Evolutionary conservation across 208 protist species (phyloP).

Genomic region (Leptomonas pyrrhocoris): DNA sequence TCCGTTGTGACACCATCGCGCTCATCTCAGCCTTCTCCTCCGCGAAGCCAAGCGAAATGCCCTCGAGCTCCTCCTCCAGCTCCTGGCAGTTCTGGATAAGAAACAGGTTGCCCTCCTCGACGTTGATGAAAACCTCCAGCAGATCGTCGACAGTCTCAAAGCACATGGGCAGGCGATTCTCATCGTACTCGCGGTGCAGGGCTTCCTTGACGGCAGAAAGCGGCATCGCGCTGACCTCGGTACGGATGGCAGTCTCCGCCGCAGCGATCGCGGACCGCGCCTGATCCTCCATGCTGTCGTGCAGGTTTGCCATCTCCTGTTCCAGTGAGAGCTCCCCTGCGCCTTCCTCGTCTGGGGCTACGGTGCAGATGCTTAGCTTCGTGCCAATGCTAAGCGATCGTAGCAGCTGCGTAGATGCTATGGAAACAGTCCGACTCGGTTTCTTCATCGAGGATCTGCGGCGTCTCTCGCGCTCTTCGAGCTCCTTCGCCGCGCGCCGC

Average conservation of each 20-base stretch:
- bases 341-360: constrained; percentile 22
- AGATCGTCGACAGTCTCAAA: constrained; percentile 92
- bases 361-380: background rate
- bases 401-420: background rate
- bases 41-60: constrained; percentile 84
- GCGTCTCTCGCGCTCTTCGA: constrained; percentile 2
- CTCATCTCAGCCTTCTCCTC: constrained; percentile 88
- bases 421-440: background rate
- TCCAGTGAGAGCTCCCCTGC: constrained; percentile 53
- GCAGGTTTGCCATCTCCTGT: constrained; percentile 55
- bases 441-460: constrained; percentile 4
- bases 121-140: constrained; percentile 94
- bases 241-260: constrained; percentile 38
- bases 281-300: constrained; percentile 51
- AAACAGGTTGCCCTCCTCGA: constrained; percentile 97
- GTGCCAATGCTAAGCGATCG: background rate
- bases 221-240: constrained; percentile 60
- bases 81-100: constrained; percentile 96
- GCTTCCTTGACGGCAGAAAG: constrained; percentile 56
- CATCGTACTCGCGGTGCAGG: constrained; percentile 68
- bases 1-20: constrained; percentile 78
- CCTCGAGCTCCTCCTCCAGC: constrained; percentile 94
- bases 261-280: constrained; percentile 52
- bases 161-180: constrained; percentile 90
- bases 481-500: constrained; percentile 8